Conservation (phyloP, 148 eudicot genomes). For the Suaeda aralocaspica region DNA sequence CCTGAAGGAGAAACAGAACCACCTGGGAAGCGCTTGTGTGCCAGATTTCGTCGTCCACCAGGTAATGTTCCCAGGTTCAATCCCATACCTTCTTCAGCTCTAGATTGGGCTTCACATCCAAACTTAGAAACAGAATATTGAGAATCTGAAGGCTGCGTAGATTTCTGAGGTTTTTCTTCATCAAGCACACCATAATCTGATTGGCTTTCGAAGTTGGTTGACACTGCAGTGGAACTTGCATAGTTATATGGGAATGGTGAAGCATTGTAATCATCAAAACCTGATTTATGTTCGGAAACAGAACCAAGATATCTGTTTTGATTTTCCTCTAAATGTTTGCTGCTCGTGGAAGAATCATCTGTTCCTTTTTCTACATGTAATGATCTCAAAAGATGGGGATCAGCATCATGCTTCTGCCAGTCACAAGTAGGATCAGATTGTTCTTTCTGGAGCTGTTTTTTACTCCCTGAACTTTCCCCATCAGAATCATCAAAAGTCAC, state of each 20-base stretch:
- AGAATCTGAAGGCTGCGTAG: slow-evolving; percentile 29
- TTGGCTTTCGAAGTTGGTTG: slow-evolving; percentile 21
- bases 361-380: slow-evolving; percentile 9
- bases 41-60: slow-evolving; percentile 66
- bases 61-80: slow-evolving; percentile 53
- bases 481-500: slow-evolving; percentile 61
- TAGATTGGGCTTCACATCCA: slow-evolving; percentile 30
- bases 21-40: slow-evolving; percentile 38
- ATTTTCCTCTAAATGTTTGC: slow-evolving; percentile 14
- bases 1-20: slow-evolving; percentile 30
- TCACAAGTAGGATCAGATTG: slow-evolving; percentile 22
- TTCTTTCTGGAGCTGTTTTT: slow-evolving; percentile 35
- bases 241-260: slow-evolving; percentile 15
- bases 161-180: slow-evolving; percentile 14
- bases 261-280: slow-evolving; percentile 17
- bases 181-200: slow-evolving; percentile 17
- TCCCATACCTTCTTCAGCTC: slow-evolving; percentile 31
- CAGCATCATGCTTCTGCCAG: slow-evolving; percentile 20
- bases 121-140: slow-evolving; percentile 24
- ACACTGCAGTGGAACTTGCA: slow-evolving; percentile 19
- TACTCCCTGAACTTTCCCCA: slow-evolving; percentile 51
- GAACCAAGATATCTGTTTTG: slow-evolving; percentile 19
- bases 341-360: not conserved
- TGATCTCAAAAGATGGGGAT: slow-evolving; percentile 8
- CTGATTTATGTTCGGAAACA: slow-evolving; percentile 17